Base-by-base conservation (phyloP, 169 alveolate species). In the Plasmodium falciparum region DNA sequence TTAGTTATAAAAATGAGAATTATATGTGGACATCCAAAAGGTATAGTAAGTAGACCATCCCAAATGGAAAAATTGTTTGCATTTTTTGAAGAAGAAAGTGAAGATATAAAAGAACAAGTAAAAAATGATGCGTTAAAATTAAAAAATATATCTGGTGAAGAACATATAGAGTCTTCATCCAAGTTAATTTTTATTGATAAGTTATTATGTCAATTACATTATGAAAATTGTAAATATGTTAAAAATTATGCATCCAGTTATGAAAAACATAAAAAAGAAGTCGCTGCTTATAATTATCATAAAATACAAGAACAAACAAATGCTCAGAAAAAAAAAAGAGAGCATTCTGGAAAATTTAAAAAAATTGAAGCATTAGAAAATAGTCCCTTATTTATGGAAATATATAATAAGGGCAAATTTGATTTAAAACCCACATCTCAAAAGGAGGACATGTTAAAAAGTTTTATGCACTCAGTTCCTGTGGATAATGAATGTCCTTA, bases 1-100 rank as follows among this genome's bases (percentile, higher is more conserved):
- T 75, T 96, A 61, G 98, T 97, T 76, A 95, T 97, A 71, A 97
- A 97, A 91, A 97, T 97, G 98, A 93, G 98, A 20, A 95, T 97
- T 52, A 90, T 95, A 50, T 96, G 98, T 85, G 97, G 97, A 20
- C 98, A 96, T 83, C 98, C 98, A 9, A 75, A 96, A 49, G 98
- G 97, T 3, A 88, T 96, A 7, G 98, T 96, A 22, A 95, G 97
- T 67, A 88, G 97, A 70, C 88, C 93, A 12, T 83, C 93, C 9
- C 97, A 95, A 73, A 71, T 94, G 72, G 97, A 96, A 67, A 95
- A 96, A 54, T 76, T 95, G 20, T 95, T 92, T 73, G 95, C 90
- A 61, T 95, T 95, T 72, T 95, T 95, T 88, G 94, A 93, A 52
- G 95, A 74, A 39, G 92, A 88, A 20, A 74, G 89, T 88, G 92